Percentiles rank a stretch among this genome's conserved stretches.
These are phyloP conservation scores for Kwoniella sp. DNA, from an alignment of 768 basidiomycete genomes.

Conservation along the genomic window DNA sequence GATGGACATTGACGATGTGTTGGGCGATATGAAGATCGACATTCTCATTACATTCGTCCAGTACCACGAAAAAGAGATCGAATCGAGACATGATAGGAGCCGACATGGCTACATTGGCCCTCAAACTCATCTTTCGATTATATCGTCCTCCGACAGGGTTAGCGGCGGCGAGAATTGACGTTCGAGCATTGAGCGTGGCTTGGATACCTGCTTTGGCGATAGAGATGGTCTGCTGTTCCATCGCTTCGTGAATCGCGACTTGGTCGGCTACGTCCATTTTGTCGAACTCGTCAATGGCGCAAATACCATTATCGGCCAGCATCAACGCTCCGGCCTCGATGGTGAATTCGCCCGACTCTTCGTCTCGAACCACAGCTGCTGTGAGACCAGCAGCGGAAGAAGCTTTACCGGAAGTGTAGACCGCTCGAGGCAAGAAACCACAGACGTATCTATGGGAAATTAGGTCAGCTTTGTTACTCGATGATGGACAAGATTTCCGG, in stretches of 20 bases:
- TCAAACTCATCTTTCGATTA: conserved; percentile 86
- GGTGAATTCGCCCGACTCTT: conserved; percentile 98
- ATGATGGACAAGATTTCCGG: too few relatives aligned
- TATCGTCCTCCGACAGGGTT: conserved; percentile 97
- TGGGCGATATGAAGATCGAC: conserved; percentile 90
- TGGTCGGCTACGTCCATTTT: conserved; percentile 99
- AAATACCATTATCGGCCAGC: conserved; percentile 99
- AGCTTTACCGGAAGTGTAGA: conserved; percentile 99
- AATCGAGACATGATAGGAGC: conserved; percentile 98
- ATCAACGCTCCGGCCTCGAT: conserved; percentile 99
- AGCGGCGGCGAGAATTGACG: conserved; percentile 94
- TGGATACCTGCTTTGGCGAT: conserved; percentile 99
- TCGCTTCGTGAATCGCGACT: conserved; percentile 98
- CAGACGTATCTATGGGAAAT: conserved; percentile 76
- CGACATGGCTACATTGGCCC: conserved; percentile 94
- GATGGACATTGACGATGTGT: conserved; percentile 97
- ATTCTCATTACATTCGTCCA: conserved; percentile 93
- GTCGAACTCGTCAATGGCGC: conserved; percentile 99
- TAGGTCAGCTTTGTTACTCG: conserved; percentile 13
- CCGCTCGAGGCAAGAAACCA: conserved; percentile 94
- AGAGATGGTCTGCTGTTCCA: conserved; percentile 99
- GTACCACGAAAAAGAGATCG: conserved; percentile 97
- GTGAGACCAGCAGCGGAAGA: conserved; percentile 98
- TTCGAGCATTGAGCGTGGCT: conserved; percentile 94
- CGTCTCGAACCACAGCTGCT: conserved; percentile 96